Conservation (phyloP, 2,329 filamentous ascomycete species). For the Zymoseptoria crescenta region DNA sequence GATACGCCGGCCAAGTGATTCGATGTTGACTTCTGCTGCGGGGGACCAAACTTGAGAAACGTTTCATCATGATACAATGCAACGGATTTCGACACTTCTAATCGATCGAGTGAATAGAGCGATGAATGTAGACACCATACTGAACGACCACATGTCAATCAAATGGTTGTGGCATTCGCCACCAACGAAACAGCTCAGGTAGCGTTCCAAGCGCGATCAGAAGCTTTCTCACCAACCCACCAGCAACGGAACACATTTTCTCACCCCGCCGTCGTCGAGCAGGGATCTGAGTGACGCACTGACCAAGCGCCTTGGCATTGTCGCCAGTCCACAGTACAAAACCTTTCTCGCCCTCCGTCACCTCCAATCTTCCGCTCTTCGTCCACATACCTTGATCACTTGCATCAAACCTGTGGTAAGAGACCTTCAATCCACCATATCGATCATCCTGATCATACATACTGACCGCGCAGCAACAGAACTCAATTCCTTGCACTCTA, state of each 20-base stretch:
- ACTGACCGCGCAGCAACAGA: conserved; percentile 3
- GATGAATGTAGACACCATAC: not conserved
- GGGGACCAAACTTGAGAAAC: not conserved
- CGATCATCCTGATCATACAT: not conserved
- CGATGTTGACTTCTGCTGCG: not conserved
- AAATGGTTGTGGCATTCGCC: not conserved
- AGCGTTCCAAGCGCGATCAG: not conserved
- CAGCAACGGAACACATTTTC: not conserved
- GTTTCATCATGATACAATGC: not conserved
- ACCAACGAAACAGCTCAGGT: not conserved
- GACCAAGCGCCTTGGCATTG: not conserved
- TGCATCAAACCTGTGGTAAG: not conserved
- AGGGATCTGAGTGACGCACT: not conserved
- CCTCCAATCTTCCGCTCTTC: not conserved
- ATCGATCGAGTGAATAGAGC: not conserved
- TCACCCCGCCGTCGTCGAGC: not conserved
- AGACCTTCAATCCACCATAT: not conserved
- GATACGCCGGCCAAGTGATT: not conserved
- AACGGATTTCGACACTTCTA: not conserved
- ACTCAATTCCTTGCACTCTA: conserved; percentile 27
- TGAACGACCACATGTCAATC: not conserved
- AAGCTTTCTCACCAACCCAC: not conserved
- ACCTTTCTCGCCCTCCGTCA: not conserved
- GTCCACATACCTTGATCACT: conserved; percentile 1
- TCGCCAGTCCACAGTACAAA: not conserved